Percentiles rank a stretch among this genome's conserved stretches.
Evolutionary conservation across 192 early-diverging fungal species (phyloP).

Genomic region (Nowakowskiella sp.): DNA sequence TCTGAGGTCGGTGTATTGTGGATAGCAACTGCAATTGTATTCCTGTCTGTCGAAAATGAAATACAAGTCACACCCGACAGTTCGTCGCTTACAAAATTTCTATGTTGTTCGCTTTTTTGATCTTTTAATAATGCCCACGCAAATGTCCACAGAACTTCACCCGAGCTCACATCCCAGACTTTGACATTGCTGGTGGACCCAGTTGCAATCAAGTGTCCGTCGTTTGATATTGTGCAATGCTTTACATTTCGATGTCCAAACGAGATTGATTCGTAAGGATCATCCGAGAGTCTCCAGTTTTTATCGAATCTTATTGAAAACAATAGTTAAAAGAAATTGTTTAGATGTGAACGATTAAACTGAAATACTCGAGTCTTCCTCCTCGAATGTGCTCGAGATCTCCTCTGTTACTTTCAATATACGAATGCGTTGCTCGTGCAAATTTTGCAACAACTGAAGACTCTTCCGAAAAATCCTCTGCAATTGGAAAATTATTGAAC

Average conservation of each 20-base stretch:
- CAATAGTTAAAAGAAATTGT: background rate
- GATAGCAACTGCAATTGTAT: constrained; percentile 3
- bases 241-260: constrained; percentile 17
- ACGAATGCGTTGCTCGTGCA: constrained; percentile 11
- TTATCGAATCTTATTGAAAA: constrained; percentile 8
- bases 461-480: too few species aligned
- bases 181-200: too few species aligned
- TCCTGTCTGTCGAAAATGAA: constrained; percentile 13
- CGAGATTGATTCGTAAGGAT: constrained; percentile 12
- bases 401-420: constrained; percentile 8
- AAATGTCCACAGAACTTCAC: constrained; percentile 10
- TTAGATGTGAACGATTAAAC: too few species aligned
- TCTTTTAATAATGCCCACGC: constrained; percentile 10
- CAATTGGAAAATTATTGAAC: constrained; percentile 14
- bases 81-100: background rate
- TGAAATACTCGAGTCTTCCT: constrained; percentile 11
- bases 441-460: constrained; percentile 7
- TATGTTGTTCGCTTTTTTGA: constrained; percentile 1
- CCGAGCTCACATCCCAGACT: too few species aligned
- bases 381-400: background rate
- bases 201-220: too few species aligned
- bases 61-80: constrained; percentile 13
- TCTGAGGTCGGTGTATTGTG: constrained; percentile 10
- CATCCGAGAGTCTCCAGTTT: constrained; percentile 9
- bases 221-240: constrained; percentile 11